Percentiles rank a stretch among this genome's conserved stretches.
Evolutionary conservation across 106 monocot species (phyloP).

Genomic region (Acanthochlamys bracteata): DNA sequence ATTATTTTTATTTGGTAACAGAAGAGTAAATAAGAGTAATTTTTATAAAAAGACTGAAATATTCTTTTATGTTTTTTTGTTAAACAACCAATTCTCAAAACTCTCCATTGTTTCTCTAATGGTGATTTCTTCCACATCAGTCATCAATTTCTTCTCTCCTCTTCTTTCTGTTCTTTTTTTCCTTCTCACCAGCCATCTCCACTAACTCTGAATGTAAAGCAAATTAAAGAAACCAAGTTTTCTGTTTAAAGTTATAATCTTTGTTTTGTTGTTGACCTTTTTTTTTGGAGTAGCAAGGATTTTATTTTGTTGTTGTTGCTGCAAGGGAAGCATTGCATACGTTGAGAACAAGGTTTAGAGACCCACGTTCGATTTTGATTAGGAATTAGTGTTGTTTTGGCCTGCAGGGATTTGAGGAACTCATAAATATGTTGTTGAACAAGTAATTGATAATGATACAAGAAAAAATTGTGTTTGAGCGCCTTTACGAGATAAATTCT

Average conservation of each 20-base stretch:
- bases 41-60: too few species aligned
- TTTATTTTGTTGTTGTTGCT: too few species aligned
- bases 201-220: conserved; percentile 69
- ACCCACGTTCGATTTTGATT: conserved; percentile 69
- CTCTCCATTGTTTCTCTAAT: not conserved
- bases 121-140: conserved; percentile 14
- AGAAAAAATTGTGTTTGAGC: too few species aligned
- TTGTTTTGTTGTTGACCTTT: too few species aligned
- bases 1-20: too few species aligned
- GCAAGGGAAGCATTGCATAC: conserved; percentile 80
- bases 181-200: conserved; percentile 32
- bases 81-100: not conserved
- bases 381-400: conserved; percentile 39
- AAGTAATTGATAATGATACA: too few species aligned
- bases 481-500: too few species aligned
- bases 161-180: conserved; percentile 21
- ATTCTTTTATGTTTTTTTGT: too few species aligned
- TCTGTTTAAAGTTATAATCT: too few species aligned
- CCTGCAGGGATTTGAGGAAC: conserved; percentile 44
- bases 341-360: conserved; percentile 45
- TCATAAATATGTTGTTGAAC: too few species aligned
- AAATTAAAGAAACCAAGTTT: not conserved
- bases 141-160: conserved; percentile 11
- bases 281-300: too few species aligned
- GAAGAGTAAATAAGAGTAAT: too few species aligned